These are phyloP conservation scores for Knoxdaviesia proteae DNA, from an alignment of 2,329 filamentous ascomycete species.

Conservation along the genomic window DNA sequence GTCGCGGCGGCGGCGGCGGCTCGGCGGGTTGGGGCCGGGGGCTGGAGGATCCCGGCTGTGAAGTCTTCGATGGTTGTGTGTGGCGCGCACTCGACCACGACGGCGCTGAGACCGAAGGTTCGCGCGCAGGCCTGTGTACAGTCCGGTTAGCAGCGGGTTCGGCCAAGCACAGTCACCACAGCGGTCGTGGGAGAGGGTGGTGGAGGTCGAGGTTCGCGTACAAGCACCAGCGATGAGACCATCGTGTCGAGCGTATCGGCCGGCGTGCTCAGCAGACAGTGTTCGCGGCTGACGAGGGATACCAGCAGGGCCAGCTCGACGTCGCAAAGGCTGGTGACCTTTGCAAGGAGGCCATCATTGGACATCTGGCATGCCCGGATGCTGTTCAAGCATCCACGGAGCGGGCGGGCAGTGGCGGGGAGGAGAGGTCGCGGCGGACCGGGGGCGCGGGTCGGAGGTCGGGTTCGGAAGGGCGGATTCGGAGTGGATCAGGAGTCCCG, in stretches of 20 bases:
- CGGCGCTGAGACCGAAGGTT: conserved; percentile 52
- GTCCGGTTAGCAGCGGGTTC: neutral
- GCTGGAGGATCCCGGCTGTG: conserved; percentile 42
- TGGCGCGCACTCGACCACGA: conserved; percentile 50
- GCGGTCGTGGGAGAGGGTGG: neutral
- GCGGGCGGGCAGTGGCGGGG: too few species aligned
- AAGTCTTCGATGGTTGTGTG: conserved; percentile 68
- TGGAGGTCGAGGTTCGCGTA: conserved; percentile 11
- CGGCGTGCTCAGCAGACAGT: conserved; percentile 70
- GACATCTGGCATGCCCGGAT: conserved; percentile 25
- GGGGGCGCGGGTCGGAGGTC: too few species aligned
- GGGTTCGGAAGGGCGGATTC: too few species aligned
- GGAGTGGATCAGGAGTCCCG: too few species aligned
- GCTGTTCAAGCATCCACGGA: too few species aligned
- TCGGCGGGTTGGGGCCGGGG: conserved; percentile 4
- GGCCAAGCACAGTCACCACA: neutral
- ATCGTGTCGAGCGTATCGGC: conserved; percentile 29
- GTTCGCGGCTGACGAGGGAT: conserved; percentile 60
- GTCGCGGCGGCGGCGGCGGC: conserved; percentile 9
- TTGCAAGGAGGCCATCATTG: conserved; percentile 38
- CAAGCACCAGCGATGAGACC: conserved; percentile 50
- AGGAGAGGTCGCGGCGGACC: too few species aligned
- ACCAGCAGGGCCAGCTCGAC: conserved; percentile 73
- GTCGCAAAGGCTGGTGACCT: conserved; percentile 63
- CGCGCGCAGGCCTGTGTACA: conserved; percentile 36